Base-by-base conservation (phyloP, 768 basidiomycete genomes). In the Phylloporus sp. region DNA sequence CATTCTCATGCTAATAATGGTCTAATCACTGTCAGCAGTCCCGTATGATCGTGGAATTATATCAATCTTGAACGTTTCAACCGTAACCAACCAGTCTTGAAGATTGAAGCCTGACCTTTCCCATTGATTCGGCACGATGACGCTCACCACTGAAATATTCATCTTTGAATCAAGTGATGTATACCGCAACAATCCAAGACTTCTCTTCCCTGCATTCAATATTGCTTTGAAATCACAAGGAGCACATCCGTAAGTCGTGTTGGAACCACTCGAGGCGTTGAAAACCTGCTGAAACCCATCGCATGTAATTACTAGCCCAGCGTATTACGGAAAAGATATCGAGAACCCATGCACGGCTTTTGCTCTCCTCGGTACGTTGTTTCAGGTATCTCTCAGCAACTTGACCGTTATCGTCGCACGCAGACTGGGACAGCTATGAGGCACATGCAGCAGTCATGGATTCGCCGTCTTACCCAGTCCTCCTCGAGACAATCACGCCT, bases 381-480 rank as follows among this genome's bases (percentile, higher is more conserved):
- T 35, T 15, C 31, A 7, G 23, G n/a, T 16, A 3, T 4, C 22
- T 11, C 26, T 22, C 16, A 16, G 35, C n/a, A 36, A 18, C 10
- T 20, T 38, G 18, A 22, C 36, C 12, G 36, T n/a, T n/a, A 38
- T 32, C 35, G 4, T 22, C 7, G 12, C 40, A 20, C 12, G 9
- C 24, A 69, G 67, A 69, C 46, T 67, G 64, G 65, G 67, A 64
- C 12, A 62, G 12, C 32, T 52, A 47, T 10, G 59, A 66, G 9
- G 36, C 54, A n/a, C 67, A 67, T 52, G 31, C 55, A 32, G 50
- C 53, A 0, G 0, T 62, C 28, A 56, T 59, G 1, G 22, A 55
- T 4, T 36, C 16, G 8, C 28, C 49, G 2, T 26, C 34, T 5
- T 61, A 62, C 26, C 4, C 31, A 7, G 29, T 2, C 4, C 22